A percentile compares a stretch with the other conserved stretches of the same genome.
These are phyloP conservation scores for Beauveria pseudobassiana DNA, from an alignment of 2,329 filamentous ascomycete species.

Conservation along the genomic window DNA sequence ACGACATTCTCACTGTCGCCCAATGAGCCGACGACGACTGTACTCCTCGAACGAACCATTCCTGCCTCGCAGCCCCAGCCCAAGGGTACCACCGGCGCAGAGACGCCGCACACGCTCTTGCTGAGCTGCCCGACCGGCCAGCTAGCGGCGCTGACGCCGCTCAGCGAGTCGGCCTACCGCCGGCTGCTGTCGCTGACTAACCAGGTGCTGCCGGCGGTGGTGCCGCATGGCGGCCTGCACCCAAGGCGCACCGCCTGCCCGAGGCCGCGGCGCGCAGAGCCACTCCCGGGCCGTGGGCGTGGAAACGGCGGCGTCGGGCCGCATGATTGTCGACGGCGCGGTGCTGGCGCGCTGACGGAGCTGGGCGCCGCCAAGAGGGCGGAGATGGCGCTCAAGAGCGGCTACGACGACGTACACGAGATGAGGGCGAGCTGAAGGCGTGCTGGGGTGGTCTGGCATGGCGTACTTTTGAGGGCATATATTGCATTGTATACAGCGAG, in stretches of 20 bases:
- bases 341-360: constrained; percentile 68
- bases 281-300: constrained; percentile 38
- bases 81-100: constrained; percentile 20
- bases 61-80: constrained; percentile 30
- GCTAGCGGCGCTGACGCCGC: constrained; percentile 66
- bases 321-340: constrained; percentile 72
- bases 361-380: constrained; percentile 61
- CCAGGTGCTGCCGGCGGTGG: constrained; percentile 69
- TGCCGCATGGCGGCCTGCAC: constrained; percentile 74
- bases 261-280: constrained; percentile 35
- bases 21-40: constrained; percentile 66
- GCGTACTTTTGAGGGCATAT: constrained; percentile 38
- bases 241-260: constrained; percentile 63
- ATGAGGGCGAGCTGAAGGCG: constrained; percentile 61
- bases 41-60: constrained; percentile 64
- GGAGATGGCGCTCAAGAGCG: constrained; percentile 69
- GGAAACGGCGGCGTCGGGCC: constrained; percentile 49
- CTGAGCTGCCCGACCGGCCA: constrained; percentile 69
- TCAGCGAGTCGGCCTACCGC: constrained; percentile 75
- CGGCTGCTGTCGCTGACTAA: constrained; percentile 74
- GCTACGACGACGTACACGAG: constrained; percentile 56
- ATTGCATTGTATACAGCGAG: not conserved
- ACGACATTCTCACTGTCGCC: constrained; percentile 81
- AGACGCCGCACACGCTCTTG: constrained; percentile 45
- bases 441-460: constrained; percentile 57